Evolutionary conservation across 768 basidiomycete genomes (phyloP), one percentile per base, ranked within the genome.

Genomic region (Lyophyllum semitale): DNA sequence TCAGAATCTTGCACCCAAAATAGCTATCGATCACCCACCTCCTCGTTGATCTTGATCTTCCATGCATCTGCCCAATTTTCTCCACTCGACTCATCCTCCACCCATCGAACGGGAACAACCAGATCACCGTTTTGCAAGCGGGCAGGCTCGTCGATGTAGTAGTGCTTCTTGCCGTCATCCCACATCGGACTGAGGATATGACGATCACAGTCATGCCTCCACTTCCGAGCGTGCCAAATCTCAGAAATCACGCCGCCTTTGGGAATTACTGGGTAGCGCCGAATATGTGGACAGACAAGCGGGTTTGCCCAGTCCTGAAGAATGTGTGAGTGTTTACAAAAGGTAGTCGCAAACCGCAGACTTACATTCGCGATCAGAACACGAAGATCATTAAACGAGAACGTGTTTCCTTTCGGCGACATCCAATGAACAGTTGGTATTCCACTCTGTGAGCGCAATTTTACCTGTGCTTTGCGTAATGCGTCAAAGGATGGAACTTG

Each of bases 271-370:
- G 71, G 71, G 54, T 73, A 72, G 5, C 61, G 55, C 8, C 56
- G 60, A 12, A 74, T 63, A 25, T 73, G 59, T 6, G 54, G 43
- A 25, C 63, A 48, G 4, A 68, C 58, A 6, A 55, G 32, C 4
- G 71, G 70, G 46, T 72, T 74, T 7, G 64, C 47, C 63, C 68
- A 74, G 47, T 73, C 70, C 69, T 73, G 45, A 15, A n/a, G 32
- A 20, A 27, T 2, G 6, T 23, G 18, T 51, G 1, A 0, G 29
- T 54, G 43, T 47, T 42, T 20, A 17, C 18, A 32, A 37, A 5
- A 20, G 9, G 7, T 20, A 41, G 47, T n/a, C n/a, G n/a, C n/a
- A n/a, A n/a, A 20, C 29, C 29, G 22, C 3, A 52, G 17, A 13
- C 59, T 56, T 42, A 71, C 67, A 53, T 66, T 68, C 33, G 67